Base-by-base conservation (phyloP, 495 filamentous ascomycete genomes). In the Penicillium antarcticum region DNA sequence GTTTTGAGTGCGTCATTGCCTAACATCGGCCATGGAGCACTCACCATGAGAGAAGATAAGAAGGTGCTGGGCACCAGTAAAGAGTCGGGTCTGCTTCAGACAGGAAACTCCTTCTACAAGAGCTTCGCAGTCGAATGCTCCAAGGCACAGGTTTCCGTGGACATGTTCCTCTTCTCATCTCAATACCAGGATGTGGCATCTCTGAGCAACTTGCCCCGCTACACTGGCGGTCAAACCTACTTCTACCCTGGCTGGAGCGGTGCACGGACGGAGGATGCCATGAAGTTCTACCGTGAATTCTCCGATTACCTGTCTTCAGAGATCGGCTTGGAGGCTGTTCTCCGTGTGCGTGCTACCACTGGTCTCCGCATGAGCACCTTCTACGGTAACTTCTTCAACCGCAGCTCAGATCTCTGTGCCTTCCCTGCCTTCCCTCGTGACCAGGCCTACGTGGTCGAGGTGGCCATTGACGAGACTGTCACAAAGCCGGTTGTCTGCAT, bases 371-470 rank as follows among this genome's bases (percentile, higher is more conserved):
- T 97, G 90, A 95, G 80, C 74, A 89, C 92, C 1, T 98, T 98
- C 76, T 98, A 97, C 70, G 94, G 94, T 53, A 98, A 98, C 71
- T 98, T 98, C 73, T 98, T 98, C 80, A 98, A 97, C 72, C 82
- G 94, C 48, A 92, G 87, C 62, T 96, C 91, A 14, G 95, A 98
- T 72, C 85, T 98, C 42, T 97, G 92, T 65, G 92, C 92, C 18
- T 97, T 97, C 79, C 92, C 92, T 1, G 94, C 95, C 5, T 97
- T 98, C 77, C 94, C 94, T 16, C 84, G 94, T 63, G 94, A 98
- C 63, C 94, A 98, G 63, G 88, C 87, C 40, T 98, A 97, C 65
- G 94, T 97, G n/a, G 94, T 98, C 32, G 94, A 98, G 64, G 95
- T 98, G 46, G 92, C 94, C 7, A 97, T 98, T 54, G 94, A 98